phyloP scores from a whole-genome alignment of 306 rosid genomes.

The Herpetospermum pedunculosum region DNA sequence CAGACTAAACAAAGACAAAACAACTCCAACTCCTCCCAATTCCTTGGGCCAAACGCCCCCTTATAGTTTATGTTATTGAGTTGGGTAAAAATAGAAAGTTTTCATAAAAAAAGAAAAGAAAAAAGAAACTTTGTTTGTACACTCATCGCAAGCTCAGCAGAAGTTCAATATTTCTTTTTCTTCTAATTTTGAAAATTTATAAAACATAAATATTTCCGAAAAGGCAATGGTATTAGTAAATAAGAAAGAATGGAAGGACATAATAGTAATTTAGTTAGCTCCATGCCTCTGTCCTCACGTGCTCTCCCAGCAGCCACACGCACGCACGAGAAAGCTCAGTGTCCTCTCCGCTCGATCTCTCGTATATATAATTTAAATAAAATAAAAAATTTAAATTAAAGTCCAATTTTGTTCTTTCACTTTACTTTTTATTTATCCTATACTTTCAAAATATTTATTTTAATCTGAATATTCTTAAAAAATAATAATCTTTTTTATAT shows the following conservation, averaged over 20 bases:
- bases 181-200: background rate
- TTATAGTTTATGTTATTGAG: no score
- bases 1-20: no score
- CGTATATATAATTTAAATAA: background rate
- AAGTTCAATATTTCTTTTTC: background rate
- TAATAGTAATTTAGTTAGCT: background rate
- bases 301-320: background rate
- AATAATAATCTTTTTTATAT: no score
- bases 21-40: no score
- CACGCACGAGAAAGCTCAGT: constrained; percentile 7
- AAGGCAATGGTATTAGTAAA: background rate
- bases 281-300: background rate
- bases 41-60: no score
- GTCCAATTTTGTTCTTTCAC: background rate
- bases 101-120: no score
- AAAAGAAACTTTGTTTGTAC: background rate
- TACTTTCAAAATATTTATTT: no score
- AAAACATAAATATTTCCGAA: background rate
- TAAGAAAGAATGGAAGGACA: background rate
- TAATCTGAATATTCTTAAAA: no score
- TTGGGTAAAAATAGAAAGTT: no score
- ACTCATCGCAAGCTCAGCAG: background rate
- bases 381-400: background rate
- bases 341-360: background rate
- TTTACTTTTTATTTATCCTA: no score